Evolutionary conservation across 306 rosid species (phyloP), one percentile per base, ranked within the genome.

Genomic region (Sesbania bispinosa): DNA sequence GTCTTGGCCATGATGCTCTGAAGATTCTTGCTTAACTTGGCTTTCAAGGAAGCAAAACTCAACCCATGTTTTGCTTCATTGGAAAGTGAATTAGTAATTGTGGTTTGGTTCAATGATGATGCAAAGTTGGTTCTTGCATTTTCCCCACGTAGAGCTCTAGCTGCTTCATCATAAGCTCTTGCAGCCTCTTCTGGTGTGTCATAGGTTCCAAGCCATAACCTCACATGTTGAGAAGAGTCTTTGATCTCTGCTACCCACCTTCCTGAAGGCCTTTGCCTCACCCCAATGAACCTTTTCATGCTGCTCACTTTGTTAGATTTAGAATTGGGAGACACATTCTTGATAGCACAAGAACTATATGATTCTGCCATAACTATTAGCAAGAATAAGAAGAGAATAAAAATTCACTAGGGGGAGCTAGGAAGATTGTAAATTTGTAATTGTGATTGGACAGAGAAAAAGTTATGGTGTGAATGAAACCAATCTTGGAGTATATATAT

Each of bases 211-310:
- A 92, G 86, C 97, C 96, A 87, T 1, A 92, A 81, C 71, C 97
- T 80, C 10, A 89, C 87, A 19, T 85, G 90, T 48, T 92, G 92
- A 4, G 96, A 87, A 0, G 97, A 92, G 87, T 92, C 97, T 61
- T 92, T 92, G 79, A 89, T 92, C 78, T 92, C 96, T 5, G 97
- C 96, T 9, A 92, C 96, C 97, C 97, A 92, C 21, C 97, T 77
- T 2, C 97, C 97, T 0, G 97, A 92, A 1, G 96, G 97, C 18
- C 97, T 83, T 64, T 87, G 93, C 45, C 97, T 74, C 11, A 92
- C 96, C 32, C 97, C 97, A 57, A 92, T 84, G 73, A 85, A 92
- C 62, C 88, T 77, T 55, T 84, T 73, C 3, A 77, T 65, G 3
- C 60, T 63, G 8, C 2, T 18, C 3, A 76, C 36, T 46, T 79